Conservation (phyloP, 2,329 filamentous ascomycete species). For the Aspergillus tamarii region DNA sequence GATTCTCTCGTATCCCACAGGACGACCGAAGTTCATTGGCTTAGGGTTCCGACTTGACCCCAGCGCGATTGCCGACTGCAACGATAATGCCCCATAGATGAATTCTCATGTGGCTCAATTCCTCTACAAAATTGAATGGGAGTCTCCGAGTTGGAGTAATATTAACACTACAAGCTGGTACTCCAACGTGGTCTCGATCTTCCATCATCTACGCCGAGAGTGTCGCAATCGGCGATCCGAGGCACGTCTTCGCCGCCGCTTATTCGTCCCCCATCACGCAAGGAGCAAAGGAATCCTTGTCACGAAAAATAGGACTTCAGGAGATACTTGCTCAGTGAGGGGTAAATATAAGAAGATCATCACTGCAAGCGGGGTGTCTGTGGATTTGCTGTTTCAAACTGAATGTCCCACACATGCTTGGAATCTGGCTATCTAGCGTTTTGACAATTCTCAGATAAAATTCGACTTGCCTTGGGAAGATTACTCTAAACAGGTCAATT, state of each 20-base stretch:
- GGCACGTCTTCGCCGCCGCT: background rate
- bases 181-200: background rate
- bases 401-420: background rate
- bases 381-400: background rate
- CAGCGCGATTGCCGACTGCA: background rate
- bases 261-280: conserved; percentile 1
- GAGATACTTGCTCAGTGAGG: background rate
- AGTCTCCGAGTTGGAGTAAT: background rate
- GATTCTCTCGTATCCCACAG: background rate
- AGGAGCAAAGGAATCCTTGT: background rate
- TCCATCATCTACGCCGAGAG: conserved; percentile 1
- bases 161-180: background rate
- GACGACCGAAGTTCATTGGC: background rate
- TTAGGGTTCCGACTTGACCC: background rate
- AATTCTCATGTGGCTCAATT: background rate
- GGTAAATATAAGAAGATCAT: background rate
- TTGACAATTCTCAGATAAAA: background rate
- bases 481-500: fast-evolving
- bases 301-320: background rate
- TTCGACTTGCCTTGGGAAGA: no score
- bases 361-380: background rate
- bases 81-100: background rate
- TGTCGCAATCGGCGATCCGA: conserved; percentile 1
- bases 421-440: background rate
- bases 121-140: background rate